Base-by-base conservation (phyloP, 2,329 filamentous ascomycete species). In the Sporothrix dimorphospora region DNA sequence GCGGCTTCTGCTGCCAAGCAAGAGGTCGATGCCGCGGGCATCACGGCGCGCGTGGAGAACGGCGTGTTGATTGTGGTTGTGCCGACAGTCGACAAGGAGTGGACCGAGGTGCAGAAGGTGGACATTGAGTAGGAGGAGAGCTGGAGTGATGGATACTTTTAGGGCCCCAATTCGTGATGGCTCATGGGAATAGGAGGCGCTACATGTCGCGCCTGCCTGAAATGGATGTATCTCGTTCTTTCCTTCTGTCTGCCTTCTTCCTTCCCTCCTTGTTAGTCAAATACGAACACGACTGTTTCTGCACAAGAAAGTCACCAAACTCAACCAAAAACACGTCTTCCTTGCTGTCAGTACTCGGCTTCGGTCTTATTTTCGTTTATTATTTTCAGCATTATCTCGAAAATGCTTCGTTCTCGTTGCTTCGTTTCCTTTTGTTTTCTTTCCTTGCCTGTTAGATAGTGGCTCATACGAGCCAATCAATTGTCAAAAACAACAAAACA, bases 31-130 rank as follows among this genome's bases (percentile, higher is more conserved):
- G 87, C 85, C 1, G 86, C 90, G 66, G 84, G 81, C 30, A 95
- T 96, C 78, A 86, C 85, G 2, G 92, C 93, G 2, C 93, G 89
- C 82, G 85, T 97, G 81, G 91, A 94, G 80, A 91, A 96, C 78
- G 93, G 93, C 5, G 83, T 97, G 1, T 80, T 97, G 76, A 84
- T 90, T 47, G 85, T 97, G n/a, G 89, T 88, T n/a, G 88, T 97
- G 1, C 92, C 92, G 8, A 94, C 94, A 83, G 77, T 78, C 55
- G 71, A 72, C 55, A 88, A 85, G 80, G 89, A 89, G 75, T 89
- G 89, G 83, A 91, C 89, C 76, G 87, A 90, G 77, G 84, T 90
- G 73, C 85, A 84, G 78, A 87, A 86, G 79, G 85, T 90, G 53
- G 87, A 90, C 71, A 86, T 90, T 73, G 80, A 86, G 76, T 88